phyloP scores from a whole-genome alignment of 176 grass and related monocot species.

The Areca catechu region DNA sequence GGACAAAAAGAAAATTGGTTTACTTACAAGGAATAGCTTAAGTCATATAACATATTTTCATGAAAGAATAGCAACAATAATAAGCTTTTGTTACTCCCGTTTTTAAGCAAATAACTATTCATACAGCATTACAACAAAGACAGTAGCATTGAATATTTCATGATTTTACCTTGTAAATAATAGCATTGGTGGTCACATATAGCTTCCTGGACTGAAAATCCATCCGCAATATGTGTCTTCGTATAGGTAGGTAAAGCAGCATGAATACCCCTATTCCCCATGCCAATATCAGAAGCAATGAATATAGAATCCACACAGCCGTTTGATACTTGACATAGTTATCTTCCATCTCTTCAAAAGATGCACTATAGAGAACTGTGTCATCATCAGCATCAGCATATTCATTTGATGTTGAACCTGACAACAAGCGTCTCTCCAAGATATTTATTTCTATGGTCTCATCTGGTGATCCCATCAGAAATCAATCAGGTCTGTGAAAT shows the following conservation, averaged over 20 bases:
- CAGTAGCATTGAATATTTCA: neutral
- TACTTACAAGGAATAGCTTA: too few relatives aligned
- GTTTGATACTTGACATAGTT: conserved; percentile 52
- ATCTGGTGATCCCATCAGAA: conserved; percentile 44
- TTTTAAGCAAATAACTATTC: too few relatives aligned
- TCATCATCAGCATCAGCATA: conserved; percentile 22
- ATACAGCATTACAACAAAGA: too few relatives aligned
- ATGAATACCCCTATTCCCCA: conserved; percentile 66
- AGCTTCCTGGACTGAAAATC: conserved; percentile 46
- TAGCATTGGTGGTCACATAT: conserved; percentile 46
- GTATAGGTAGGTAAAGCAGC: conserved; percentile 54
- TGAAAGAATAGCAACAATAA: too few relatives aligned
- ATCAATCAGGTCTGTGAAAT: neutral
- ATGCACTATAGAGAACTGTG: conserved; percentile 39
- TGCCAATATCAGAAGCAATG: conserved; percentile 40
- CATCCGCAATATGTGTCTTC: conserved; percentile 28
- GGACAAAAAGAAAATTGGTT: too few relatives aligned
- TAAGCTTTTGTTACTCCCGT: too few relatives aligned
- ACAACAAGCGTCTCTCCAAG: conserved; percentile 43
- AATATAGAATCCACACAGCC: conserved; percentile 45
- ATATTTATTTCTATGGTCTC: conserved; percentile 32
- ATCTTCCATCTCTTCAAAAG: conserved; percentile 49
- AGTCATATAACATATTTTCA: too few relatives aligned
- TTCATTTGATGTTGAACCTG: conserved; percentile 21
- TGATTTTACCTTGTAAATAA: conserved; percentile 50